Evolutionary conservation across 495 filamentous ascomycete genomes (phyloP).

Genomic region (Penicillium verhagenii): DNA sequence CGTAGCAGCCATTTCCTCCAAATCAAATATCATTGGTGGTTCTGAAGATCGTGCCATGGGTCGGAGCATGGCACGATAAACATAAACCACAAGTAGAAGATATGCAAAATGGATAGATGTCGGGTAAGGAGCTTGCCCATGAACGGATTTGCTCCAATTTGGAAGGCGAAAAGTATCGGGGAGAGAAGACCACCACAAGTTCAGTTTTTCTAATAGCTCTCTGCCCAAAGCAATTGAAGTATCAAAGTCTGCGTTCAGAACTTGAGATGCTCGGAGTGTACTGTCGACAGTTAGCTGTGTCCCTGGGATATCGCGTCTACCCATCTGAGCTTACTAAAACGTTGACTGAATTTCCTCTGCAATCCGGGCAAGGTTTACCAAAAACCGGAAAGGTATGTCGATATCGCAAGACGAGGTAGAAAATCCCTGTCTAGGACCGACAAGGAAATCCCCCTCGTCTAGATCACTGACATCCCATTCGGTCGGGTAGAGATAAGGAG

Average conservation of each 20-base stretch:
- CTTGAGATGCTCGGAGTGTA: slow-evolving; percentile 34
- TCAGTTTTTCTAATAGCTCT: slow-evolving; percentile 26
- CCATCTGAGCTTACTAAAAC: slow-evolving; percentile 26
- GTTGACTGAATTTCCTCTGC: slow-evolving; percentile 34
- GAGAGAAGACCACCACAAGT: slow-evolving; percentile 32
- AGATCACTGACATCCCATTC: slow-evolving; percentile 82
- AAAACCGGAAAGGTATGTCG: slow-evolving; percentile 27
- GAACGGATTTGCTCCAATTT: slow-evolving; percentile 34
- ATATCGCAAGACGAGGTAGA: slow-evolving; percentile 22
- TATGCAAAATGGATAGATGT: slow-evolving; percentile 39
- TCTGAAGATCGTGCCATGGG: slow-evolving; percentile 35
- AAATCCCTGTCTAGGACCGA: slow-evolving; percentile 22
- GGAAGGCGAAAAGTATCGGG: slow-evolving; percentile 29
- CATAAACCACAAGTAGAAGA: slow-evolving; percentile 33
- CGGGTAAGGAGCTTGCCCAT: slow-evolving; percentile 28
- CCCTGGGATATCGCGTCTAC: neutral
- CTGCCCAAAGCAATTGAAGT: slow-evolving; percentile 30
- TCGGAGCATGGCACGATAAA: slow-evolving; percentile 38
- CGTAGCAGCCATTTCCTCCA: slow-evolving; percentile 27
- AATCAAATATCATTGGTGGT: slow-evolving; percentile 35
- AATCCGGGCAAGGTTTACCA: slow-evolving; percentile 29
- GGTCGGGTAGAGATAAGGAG: slow-evolving; percentile 72
- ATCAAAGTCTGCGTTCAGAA: slow-evolving; percentile 27
- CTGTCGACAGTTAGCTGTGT: slow-evolving; percentile 4
- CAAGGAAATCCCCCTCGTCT: slow-evolving; percentile 62